Conservation (phyloP, 768 basidiomycete species). For the Phylloporus rhodoxanthus region DNA sequence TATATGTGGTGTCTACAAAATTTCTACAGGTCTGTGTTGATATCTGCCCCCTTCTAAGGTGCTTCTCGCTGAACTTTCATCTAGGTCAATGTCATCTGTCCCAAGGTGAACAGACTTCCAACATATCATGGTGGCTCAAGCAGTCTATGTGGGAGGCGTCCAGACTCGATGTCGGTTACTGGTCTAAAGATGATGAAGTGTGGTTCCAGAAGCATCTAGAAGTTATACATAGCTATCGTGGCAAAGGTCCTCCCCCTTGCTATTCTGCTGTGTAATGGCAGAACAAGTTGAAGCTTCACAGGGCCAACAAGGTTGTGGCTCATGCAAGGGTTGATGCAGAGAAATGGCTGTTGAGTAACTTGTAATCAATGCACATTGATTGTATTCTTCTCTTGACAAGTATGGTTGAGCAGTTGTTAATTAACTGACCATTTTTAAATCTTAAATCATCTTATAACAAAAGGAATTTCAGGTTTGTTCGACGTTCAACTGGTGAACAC, state of each 20-base stretch:
- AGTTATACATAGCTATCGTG: background rate
- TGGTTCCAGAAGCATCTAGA: constrained; percentile 3
- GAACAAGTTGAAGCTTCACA: background rate
- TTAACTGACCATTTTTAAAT: too few relatives aligned
- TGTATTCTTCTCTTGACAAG: too few relatives aligned
- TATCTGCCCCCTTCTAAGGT: background rate
- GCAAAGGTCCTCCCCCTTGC: background rate
- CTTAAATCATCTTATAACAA: too few relatives aligned
- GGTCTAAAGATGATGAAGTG: background rate
- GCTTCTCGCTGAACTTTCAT: background rate
- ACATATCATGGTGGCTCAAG: constrained; percentile 3
- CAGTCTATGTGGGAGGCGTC: background rate
- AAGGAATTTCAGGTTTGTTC: too few relatives aligned
- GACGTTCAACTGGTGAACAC: too few relatives aligned
- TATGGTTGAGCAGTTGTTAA: too few relatives aligned
- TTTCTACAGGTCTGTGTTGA: background rate
- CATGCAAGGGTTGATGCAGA: too few relatives aligned
- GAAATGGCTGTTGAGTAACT: too few relatives aligned
- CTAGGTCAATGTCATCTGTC: background rate
- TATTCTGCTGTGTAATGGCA: background rate
- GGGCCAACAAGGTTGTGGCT: too few relatives aligned
- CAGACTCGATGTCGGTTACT: too few relatives aligned
- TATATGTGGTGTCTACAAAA: constrained; percentile 2
- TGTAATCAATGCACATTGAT: too few relatives aligned
- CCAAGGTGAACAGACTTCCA: background rate